Conservation (phyloP, 495 filamentous ascomycete genomes). For the Gamarada debralockiae region DNA sequence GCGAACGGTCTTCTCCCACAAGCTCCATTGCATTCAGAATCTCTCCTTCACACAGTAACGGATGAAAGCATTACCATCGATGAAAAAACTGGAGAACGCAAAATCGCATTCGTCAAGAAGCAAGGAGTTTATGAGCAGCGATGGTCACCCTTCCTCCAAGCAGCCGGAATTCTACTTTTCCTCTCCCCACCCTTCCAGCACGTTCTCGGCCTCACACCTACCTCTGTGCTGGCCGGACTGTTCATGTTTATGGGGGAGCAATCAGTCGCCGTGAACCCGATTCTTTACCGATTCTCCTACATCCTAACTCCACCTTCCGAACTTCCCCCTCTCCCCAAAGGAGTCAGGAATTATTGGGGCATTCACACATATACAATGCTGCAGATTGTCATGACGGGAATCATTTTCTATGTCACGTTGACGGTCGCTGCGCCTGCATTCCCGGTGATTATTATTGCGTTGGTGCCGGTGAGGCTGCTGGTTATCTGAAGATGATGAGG, state of each 20-base stretch:
- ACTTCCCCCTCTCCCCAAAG: constrained; percentile 52
- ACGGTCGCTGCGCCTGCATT: constrained; percentile 63
- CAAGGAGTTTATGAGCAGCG: constrained; percentile 60
- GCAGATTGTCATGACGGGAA: constrained; percentile 56
- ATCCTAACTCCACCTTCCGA: constrained; percentile 62
- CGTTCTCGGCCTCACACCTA: constrained; percentile 64
- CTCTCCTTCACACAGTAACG: constrained; percentile 52
- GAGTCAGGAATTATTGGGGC: constrained; percentile 43
- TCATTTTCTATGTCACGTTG: constrained; percentile 62
- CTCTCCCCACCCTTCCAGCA: constrained; percentile 65
- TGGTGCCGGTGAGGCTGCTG: constrained; percentile 58
- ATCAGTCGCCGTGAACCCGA: constrained; percentile 63
- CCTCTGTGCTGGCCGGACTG: constrained; percentile 62
- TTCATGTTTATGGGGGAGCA: constrained; percentile 77
- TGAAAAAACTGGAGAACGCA: constrained; percentile 33
- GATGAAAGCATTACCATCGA: constrained; percentile 35
- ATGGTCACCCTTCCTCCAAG: constrained; percentile 62
- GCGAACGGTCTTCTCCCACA: constrained; percentile 68
- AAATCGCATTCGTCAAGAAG: constrained; percentile 33
- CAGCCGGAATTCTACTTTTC: constrained; percentile 57
- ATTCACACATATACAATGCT: constrained; percentile 61
- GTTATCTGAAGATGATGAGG: constrained; percentile 62
- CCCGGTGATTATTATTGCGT: constrained; percentile 61
- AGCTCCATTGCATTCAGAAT: constrained; percentile 67
- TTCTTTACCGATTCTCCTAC: constrained; percentile 59